These are phyloP conservation scores for Solanum infundibuliforme DNA, from an alignment of 257 asterid genomes.

Conservation along the genomic window DNA sequence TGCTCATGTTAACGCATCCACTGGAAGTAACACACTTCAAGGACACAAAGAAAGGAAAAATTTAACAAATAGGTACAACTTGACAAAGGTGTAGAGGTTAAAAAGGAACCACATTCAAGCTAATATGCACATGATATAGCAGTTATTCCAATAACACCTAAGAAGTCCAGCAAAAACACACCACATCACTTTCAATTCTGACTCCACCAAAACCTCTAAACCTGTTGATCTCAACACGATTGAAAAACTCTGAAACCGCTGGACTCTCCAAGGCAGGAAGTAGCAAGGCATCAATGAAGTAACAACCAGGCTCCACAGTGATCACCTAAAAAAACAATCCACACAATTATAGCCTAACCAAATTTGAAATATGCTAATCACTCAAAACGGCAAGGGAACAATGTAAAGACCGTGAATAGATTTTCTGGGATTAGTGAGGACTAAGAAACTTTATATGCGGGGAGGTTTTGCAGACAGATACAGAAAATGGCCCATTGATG, in stretches of 20 bases:
- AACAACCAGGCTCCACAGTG: slow-evolving; percentile 98
- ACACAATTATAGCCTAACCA: neutral
- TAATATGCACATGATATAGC: neutral
- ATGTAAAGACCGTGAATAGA: neutral
- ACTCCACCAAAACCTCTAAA: slow-evolving; percentile 88
- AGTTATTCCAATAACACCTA: neutral
- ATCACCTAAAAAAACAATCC: slow-evolving; percentile 53
- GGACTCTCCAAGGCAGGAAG: slow-evolving; percentile 77
- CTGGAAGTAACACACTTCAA: slow-evolving; percentile 48
- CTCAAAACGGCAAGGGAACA: neutral
- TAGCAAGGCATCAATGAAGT: slow-evolving; percentile 79
- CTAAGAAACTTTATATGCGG: neutral
- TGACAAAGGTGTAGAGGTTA: neutral
- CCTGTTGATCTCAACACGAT: slow-evolving; percentile 45
- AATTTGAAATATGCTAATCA: neutral
- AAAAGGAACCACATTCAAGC: neutral
- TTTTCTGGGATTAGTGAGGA: neutral
- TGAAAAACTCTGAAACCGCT: slow-evolving; percentile 57
- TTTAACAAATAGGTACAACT: neutral
- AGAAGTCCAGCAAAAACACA: neutral
- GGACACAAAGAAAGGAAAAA: neutral
- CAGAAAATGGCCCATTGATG: neutral
- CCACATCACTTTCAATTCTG: slow-evolving; percentile 97
- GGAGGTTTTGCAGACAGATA: neutral
- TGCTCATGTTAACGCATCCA: slow-evolving; percentile 87